Base-by-base conservation (phyloP, 2,329 filamentous ascomycete species). In the Fusarium irregulare region DNA sequence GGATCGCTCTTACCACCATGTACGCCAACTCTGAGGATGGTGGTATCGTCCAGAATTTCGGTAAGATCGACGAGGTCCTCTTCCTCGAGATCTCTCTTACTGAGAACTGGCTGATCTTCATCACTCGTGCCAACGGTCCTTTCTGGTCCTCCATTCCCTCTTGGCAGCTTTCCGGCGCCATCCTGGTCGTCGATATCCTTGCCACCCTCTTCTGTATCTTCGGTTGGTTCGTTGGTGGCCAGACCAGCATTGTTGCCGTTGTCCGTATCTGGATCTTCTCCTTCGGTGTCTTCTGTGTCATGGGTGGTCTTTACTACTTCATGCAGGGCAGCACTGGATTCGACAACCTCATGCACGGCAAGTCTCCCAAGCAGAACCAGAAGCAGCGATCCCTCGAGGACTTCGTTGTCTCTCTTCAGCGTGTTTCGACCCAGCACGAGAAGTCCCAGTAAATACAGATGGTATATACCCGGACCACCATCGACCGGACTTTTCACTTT, bases 101-200 rank as follows among this genome's bases (percentile, higher is more conserved):
- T 65, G 93, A 97, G 87, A 97, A 97, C 85, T 97, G 94, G 93
- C 88, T 97, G 55, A 97, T 97, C 82, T 97, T 97, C 86, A 95
- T 97, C 83, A 97, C 93, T 71, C 93, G 94, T 86, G 92, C 93
- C 83, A 94, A 94, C 82, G 93, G 93, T 77, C 93, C 93, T 57
- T 95, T 97, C 87, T 97, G 93, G 93, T 94, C 92, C 5, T 94
- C 92, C 25, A 88, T 93, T 63, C 93, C 94, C 64, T 97, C 93
- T 66, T 94, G 93, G 92, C 92, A 97, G 82, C 86, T 97, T 46
- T 81, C 86, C 58, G 90, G 90, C 67, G 93, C 93, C 70, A 93
- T 97, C 71, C 79, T 96, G 49, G 73, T 93, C 51, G 93, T 97
- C 76, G 93, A 97, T 78, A 87, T 96, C 74, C 82, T 97, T 62